Evolutionary conservation across 352 stramenopile species (phyloP), one percentile per base, ranked within the genome.

Genomic region (Vaucheria bursata): DNA sequence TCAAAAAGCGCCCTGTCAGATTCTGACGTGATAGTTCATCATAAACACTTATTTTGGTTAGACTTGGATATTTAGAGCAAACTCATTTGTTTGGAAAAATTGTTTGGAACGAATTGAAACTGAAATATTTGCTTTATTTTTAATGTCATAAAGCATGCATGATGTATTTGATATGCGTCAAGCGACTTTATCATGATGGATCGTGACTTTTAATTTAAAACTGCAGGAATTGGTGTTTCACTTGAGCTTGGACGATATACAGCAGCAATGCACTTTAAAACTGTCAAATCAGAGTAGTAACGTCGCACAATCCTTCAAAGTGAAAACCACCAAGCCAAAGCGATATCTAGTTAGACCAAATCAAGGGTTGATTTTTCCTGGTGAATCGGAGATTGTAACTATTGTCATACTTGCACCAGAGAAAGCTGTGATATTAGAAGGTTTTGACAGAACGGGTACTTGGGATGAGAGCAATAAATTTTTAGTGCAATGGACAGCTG

Each of bases 321-420:
- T 83, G 12, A 83, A 83, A 65, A 83, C 78, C n/a, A 83, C 78
- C 37, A 83, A 83, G 72, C 78, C 78, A 38, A 83, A 83, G 71
- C 52, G 78, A 66, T 92, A 92, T 78, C 78, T 92, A n/a, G 88
- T 92, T 34, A 84, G 87, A 66, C 88, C 88, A 4, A 92, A 92
- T 76, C 88, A 92, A 84, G 88, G 88, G 25, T 85, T 90, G 67
- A 85, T 92, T 35, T 76, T 77, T 53, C 88, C 88, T 8, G 82
- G 82, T 37, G 82, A 77, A 0, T 85, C 86, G 1, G 86, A 90
- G 82, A 82, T 78, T 12, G 83, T 91, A 36, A 86, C 82, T 2
- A 92, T 92, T 76, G 74, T 90, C 18, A 81, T 92, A 45, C 87
- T 92, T 5, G 88, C 90, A 64, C 89, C 90, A 82, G 88, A 92